A percentile compares a stretch with the other conserved stretches of the same genome.
These are phyloP conservation scores for Fusarium sp. DNA, from an alignment of 2,329 filamentous ascomycete genomes.

Conservation along the genomic window DNA sequence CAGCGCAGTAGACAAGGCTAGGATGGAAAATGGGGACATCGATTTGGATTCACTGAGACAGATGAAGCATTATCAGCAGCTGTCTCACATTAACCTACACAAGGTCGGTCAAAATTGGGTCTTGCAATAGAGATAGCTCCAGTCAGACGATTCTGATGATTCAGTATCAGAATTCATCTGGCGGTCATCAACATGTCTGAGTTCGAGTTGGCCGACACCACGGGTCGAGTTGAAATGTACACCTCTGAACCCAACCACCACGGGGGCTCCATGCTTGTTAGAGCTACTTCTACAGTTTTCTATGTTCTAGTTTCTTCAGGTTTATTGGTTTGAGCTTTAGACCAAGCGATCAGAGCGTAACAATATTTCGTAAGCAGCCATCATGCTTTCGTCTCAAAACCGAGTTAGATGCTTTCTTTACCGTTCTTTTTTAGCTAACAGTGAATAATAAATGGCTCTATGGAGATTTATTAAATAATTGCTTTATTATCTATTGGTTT, in stretches of 20 bases:
- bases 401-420: neutral
- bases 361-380: too few species aligned
- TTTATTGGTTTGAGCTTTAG: too few species aligned
- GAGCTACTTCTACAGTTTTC: neutral
- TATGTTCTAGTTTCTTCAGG: too few species aligned
- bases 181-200: neutral
- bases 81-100: neutral
- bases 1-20: neutral
- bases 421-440: too few species aligned
- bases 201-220: rapidly evolving
- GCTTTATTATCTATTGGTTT: too few species aligned
- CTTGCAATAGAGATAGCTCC: neutral
- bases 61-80: neutral
- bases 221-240: rapidly evolving
- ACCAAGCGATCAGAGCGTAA: too few species aligned
- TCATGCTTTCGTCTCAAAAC: neutral
- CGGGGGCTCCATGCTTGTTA: rapidly evolving
- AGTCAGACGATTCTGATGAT: neutral
- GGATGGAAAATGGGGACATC: neutral
- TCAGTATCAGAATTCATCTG: neutral
- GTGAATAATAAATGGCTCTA: too few species aligned
- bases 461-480: too few species aligned
- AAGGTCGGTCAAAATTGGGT: neutral
- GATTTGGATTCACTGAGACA: neutral
- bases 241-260: neutral